Evolutionary conservation across 108 stramenopile genomes (phyloP).

Genomic region (Cyclotella distinguenda): DNA sequence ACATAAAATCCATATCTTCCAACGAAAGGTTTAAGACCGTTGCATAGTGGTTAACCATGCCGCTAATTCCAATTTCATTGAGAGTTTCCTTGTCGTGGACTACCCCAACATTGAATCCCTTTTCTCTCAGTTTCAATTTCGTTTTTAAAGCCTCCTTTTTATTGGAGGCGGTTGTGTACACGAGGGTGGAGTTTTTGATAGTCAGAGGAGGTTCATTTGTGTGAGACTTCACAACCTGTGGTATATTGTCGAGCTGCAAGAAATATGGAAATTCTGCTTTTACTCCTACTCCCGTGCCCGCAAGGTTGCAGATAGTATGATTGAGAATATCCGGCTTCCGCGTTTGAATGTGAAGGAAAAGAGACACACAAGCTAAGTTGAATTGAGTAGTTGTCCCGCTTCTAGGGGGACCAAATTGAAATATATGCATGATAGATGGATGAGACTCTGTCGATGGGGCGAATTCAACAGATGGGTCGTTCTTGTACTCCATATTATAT

Average conservation of each 20-base stretch:
- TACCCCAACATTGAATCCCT: background rate
- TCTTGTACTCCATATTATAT: no score
- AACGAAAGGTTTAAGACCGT: no score
- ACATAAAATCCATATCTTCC: background rate
- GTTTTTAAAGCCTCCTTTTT: background rate
- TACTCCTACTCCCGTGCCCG: background rate
- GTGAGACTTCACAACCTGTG: conserved; percentile 8
- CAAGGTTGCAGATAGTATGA: conserved; percentile 3
- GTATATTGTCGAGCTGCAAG: background rate
- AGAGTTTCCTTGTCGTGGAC: conserved; percentile 1
- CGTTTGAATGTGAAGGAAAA: conserved; percentile 6
- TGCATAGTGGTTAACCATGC: no score
- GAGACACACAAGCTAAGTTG: background rate
- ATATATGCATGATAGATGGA: background rate
- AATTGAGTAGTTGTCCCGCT: conserved; percentile 2
- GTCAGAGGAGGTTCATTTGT: no score
- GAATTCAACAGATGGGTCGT: background rate
- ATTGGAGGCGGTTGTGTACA: background rate
- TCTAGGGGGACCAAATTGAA: background rate
- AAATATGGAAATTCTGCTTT: background rate
- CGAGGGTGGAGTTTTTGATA: background rate
- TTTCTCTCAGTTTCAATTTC: background rate
- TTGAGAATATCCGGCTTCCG: background rate
- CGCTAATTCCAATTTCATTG: background rate
- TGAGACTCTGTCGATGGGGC: conserved; percentile 27